Percentiles rank a stretch among this genome's conserved stretches.
These are phyloP conservation scores for Coniochaeta sp. DNA, from an alignment of 2,329 filamentous ascomycete genomes.

Conservation along the genomic window DNA sequence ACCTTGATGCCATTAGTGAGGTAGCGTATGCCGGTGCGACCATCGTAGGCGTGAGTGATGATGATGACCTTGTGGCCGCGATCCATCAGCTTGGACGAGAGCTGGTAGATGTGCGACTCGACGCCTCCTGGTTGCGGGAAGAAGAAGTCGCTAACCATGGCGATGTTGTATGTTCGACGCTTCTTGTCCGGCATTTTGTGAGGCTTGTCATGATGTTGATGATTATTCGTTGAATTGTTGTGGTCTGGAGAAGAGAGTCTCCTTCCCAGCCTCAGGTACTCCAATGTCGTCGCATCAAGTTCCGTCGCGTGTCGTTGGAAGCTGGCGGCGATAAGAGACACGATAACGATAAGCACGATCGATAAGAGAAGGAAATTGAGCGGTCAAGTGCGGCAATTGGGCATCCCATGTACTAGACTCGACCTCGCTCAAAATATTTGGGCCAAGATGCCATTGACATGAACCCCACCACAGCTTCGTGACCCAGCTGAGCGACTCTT, in stretches of 20 bases:
- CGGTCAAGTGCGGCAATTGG: slow-evolving; percentile 5
- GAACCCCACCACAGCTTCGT: slow-evolving; percentile 7
- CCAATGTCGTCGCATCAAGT: not conserved
- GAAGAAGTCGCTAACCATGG: slow-evolving; percentile 99
- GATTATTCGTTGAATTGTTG: not conserved
- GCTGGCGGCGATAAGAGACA: not conserved
- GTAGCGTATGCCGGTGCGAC: slow-evolving; percentile 85
- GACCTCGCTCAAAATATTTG: slow-evolving; percentile 1
- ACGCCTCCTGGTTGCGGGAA: slow-evolving; percentile 95
- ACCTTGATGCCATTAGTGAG: slow-evolving; percentile 97
- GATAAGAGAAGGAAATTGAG: not conserved
- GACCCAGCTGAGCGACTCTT: not conserved
- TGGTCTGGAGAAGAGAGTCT: not conserved
- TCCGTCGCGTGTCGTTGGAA: not conserved
- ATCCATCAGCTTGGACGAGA: slow-evolving; percentile 93
- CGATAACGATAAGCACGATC: slow-evolving; percentile 8
- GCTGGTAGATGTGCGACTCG: slow-evolving; percentile 97
- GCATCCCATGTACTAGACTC: not conserved
- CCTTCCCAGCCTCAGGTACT: no score
- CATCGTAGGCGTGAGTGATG: slow-evolving; percentile 91
- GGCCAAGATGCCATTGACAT: slow-evolving; percentile 2
- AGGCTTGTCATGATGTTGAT: not conserved
- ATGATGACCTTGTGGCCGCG: slow-evolving; percentile 97
- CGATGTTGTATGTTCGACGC: slow-evolving; percentile 58
- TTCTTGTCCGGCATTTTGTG: slow-evolving; percentile 26